Conservation (phyloP, 345 rosid species). For the Microcos paniculata region DNA sequence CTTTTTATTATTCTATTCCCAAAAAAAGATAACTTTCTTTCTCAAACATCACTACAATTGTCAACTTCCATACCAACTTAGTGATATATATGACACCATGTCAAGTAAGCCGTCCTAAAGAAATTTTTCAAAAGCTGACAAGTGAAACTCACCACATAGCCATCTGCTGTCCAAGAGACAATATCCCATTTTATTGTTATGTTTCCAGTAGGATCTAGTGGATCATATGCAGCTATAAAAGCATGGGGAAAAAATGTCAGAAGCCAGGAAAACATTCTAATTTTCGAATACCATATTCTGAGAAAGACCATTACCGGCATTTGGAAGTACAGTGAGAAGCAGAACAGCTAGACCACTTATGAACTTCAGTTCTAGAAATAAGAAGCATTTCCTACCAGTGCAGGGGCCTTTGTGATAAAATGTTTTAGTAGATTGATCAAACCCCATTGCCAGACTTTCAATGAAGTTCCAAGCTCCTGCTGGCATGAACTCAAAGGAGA, state of each 20-base stretch:
- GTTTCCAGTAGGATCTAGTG: constrained; percentile 74
- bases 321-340: constrained; percentile 28
- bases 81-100: background rate
- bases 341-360: constrained; percentile 23
- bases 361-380: constrained; percentile 26
- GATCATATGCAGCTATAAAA: constrained; percentile 60
- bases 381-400: background rate
- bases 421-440: background rate
- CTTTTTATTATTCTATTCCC: too few species aligned
- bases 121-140: background rate
- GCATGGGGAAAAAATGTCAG: background rate
- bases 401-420: background rate
- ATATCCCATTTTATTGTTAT: constrained; percentile 82
- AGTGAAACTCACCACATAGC: constrained; percentile 54
- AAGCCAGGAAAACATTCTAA: background rate
- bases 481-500: constrained; percentile 15
- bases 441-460: constrained; percentile 28
- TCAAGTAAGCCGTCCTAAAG: background rate
- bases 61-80: background rate
- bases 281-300: background rate
- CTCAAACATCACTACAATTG: background rate
- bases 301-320: constrained; percentile 36
- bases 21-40: background rate
- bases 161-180: constrained; percentile 71
- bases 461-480: constrained; percentile 6